phyloP scores from a whole-genome alignment of 331 rosid genomes.

The Telfairia occidentalis region DNA sequence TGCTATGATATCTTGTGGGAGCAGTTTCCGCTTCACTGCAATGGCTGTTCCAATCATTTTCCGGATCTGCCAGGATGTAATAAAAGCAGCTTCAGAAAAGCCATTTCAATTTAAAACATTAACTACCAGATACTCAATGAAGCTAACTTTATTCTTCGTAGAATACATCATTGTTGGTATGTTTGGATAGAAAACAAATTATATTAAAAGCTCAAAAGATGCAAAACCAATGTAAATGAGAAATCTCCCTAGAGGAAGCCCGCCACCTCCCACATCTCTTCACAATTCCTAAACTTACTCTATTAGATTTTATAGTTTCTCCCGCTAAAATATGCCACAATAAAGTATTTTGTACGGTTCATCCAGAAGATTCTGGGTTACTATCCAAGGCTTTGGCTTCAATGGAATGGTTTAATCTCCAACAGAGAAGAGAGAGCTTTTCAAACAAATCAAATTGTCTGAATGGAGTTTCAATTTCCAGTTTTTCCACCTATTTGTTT shows the following conservation, averaged over 20 bases:
- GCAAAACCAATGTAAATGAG: background rate
- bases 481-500: too few relatives aligned
- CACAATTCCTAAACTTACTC: background rate
- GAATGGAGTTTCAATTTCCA: background rate
- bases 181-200: background rate
- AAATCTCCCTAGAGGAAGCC: background rate
- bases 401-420: background rate
- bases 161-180: background rate
- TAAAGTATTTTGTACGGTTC: background rate
- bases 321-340: background rate
- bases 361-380: background rate
- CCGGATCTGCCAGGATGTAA: slow-evolving; percentile 44
- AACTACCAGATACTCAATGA: background rate
- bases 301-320: background rate
- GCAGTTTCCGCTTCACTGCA: slow-evolving; percentile 66
- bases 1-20: slow-evolving; percentile 47
- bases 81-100: background rate
- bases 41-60: slow-evolving; percentile 85
- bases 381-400: background rate
- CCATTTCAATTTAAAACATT: background rate
- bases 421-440: background rate
- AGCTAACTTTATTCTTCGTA: background rate
- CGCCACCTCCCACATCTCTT: background rate
- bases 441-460: background rate
- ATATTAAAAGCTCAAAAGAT: background rate